These are phyloP conservation scores for Xylaria sp. DNA, from an alignment of 2,329 filamentous ascomycete genomes.

Conservation along the genomic window DNA sequence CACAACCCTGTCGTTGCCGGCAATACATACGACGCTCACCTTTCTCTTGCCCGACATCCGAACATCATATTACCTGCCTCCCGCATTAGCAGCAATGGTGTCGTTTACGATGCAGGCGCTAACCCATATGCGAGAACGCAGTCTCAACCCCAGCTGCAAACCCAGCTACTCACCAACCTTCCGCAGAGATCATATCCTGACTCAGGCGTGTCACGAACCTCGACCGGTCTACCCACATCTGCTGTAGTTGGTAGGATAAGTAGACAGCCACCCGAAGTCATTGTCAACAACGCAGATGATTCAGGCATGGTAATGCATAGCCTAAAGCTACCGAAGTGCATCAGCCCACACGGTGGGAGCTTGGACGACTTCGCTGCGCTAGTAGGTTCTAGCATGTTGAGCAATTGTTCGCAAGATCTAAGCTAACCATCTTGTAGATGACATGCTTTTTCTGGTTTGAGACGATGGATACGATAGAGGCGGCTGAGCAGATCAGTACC, in stretches of 20 bases:
- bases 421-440: conserved; percentile 62
- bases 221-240: conserved; percentile 48
- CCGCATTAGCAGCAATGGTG: conserved; percentile 40
- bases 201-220: conserved; percentile 39
- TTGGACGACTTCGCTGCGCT: conserved; percentile 84
- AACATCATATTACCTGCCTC: conserved; percentile 43
- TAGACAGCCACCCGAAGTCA: conserved; percentile 39
- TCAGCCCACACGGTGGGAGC: conserved; percentile 76
- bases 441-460: conserved; percentile 99
- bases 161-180: conserved; percentile 31
- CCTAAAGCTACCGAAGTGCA: conserved; percentile 75
- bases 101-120: conserved; percentile 43
- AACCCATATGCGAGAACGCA: conserved; percentile 39
- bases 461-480: conserved; percentile 76
- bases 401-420: conserved; percentile 10
- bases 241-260: conserved; percentile 38
- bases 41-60: conserved; percentile 48
- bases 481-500: conserved; percentile 67
- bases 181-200: conserved; percentile 30
- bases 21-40: conserved; percentile 53
- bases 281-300: conserved; percentile 44
- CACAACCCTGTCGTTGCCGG: conserved; percentile 50
- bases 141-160: conserved; percentile 43
- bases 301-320: conserved; percentile 60
- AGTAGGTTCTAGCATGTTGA: conserved; percentile 53